phyloP scores from a whole-genome alignment of 805 yeast genomes.

The Candida taoyuanica region DNA sequence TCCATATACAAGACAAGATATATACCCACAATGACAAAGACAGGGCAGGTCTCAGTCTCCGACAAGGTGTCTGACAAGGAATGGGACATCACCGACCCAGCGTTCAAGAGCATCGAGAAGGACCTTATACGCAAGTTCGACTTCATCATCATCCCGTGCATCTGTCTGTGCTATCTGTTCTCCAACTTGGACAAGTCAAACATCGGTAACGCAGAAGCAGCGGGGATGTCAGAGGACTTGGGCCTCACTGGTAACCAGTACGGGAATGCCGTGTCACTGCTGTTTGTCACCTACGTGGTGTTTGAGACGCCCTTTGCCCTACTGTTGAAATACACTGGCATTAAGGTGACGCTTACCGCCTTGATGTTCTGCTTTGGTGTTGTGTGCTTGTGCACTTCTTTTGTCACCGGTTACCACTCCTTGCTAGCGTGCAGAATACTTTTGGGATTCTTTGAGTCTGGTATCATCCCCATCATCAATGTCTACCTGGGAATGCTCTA shows the following conservation, averaged over 20 bases:
- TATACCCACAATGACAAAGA: too few relatives aligned
- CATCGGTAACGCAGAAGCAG: conserved; percentile 55
- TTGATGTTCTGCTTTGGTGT: conserved; percentile 35
- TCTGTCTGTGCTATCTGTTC: conserved; percentile 39
- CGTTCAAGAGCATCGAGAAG: conserved; percentile 27
- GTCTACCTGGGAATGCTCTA: conserved; percentile 45
- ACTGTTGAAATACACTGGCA: conserved; percentile 33
- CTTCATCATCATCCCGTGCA: conserved; percentile 37
- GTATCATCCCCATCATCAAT: conserved; percentile 45
- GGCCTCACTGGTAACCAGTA: conserved; percentile 36
- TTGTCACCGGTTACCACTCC: conserved; percentile 37
- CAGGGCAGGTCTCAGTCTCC: too few relatives aligned
- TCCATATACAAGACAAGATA: too few relatives aligned
- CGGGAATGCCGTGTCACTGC: conserved; percentile 40
- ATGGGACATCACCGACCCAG: conserved; percentile 3
- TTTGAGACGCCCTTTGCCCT: conserved; percentile 37
- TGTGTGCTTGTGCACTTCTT: conserved; percentile 39
- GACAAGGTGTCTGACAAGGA: too few relatives aligned
- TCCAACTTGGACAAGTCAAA: conserved; percentile 51
- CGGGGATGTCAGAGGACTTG: conserved; percentile 43
- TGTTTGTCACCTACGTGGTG: conserved; percentile 41
- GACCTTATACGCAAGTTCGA: conserved; percentile 39
- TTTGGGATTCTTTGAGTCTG: conserved; percentile 49
- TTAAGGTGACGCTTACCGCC: conserved; percentile 31
- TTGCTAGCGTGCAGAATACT: conserved; percentile 44